phyloP scores from a whole-genome alignment of 768 basidiomycete genomes.

The Porphyrellus cyaneotinctus region DNA sequence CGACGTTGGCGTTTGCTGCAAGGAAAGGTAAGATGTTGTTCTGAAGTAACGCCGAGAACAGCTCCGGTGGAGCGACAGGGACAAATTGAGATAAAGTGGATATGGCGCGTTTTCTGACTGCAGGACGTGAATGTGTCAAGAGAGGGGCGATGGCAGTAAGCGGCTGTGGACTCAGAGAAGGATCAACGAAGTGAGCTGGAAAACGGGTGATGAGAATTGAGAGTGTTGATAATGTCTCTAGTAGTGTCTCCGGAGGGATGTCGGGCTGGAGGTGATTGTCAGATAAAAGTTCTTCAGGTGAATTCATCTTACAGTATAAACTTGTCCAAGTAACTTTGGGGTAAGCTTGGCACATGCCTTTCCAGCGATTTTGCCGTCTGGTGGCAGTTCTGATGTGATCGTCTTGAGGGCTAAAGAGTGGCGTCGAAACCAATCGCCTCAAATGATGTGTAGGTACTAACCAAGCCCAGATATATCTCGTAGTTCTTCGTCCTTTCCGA shows the following conservation, averaged over 20 bases:
- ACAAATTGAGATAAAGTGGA: slow-evolving; percentile 81
- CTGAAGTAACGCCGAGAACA: slow-evolving; percentile 60
- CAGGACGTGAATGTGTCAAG: slow-evolving; percentile 70
- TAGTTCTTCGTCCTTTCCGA: slow-evolving; percentile 86
- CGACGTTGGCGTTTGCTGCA: slow-evolving; percentile 46
- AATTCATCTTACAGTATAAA: slow-evolving; percentile 56
- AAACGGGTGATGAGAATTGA: slow-evolving; percentile 87
- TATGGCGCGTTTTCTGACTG: slow-evolving; percentile 91
- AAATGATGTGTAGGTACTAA: slow-evolving; percentile 27
- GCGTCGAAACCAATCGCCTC: slow-evolving; percentile 1
- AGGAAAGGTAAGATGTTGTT: slow-evolving; percentile 60
- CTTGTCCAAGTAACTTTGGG: slow-evolving; percentile 75
- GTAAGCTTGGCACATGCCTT: slow-evolving; percentile 82
- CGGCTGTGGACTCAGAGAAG: slow-evolving; percentile 53
- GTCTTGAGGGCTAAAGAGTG: slow-evolving; percentile 77
- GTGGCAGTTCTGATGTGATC: slow-evolving; percentile 85
- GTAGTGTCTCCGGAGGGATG: slow-evolving; percentile 74
- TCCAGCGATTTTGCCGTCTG: slow-evolving; percentile 72
- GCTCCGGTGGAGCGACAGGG: slow-evolving; percentile 58
- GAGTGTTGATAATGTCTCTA: slow-evolving; percentile 81
- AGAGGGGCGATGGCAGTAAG: slow-evolving; percentile 66
- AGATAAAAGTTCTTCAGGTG: background rate
- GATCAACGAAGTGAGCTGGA: slow-evolving; percentile 58
- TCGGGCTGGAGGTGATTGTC: slow-evolving; percentile 40
- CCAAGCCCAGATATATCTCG: slow-evolving; percentile 93